Base-by-base conservation (phyloP, 345 rosid genomes). In the Cardamine resedifolia region DNA sequence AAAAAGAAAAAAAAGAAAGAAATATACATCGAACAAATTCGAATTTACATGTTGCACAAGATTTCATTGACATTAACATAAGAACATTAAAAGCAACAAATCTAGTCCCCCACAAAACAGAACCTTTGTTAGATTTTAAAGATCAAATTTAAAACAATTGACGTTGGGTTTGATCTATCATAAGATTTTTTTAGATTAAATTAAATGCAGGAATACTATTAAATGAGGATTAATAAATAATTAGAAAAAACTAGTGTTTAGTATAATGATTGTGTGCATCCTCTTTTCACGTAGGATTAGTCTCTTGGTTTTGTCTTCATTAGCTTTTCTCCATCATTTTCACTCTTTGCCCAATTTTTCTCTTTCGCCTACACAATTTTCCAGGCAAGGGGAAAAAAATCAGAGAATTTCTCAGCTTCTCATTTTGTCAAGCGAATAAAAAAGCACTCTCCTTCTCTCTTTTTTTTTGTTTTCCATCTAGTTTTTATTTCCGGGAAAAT, bases 241-340 rank as follows among this genome's bases (percentile, higher is more conserved):
- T 27, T 48, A 36, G 14, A 0, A 57, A 27, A 43, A 10, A 52
- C 1, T 33, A 74, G 72, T 48, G 36, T 48, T 18, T 26, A 73
- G 26, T 36, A 66, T 26, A 48, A 57, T 49, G 26, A 74, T 74
- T n/a, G n/a, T 60, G 20, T 71, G 43, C 39, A 55, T 58, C 72
- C 53, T 66, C 66, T 30, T 74, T 74, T 74, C 67, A 58, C 68
- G 62, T 59, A 74, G 19, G 51, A 58, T 38, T 59, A 34, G 68
- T 71, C 66, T 71, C 31, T 7, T 50, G 5, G 45, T 67, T 66
- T 59, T 67, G 67, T 74, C 62, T 67, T 66, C 34, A 67, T 43
- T 67, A 36, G 47, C 55, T 39, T 67, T 68, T 39, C 24, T n/a
- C 14, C 20, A 49, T 36, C 20, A 12, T 45, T n/a, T n/a, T n/a